Evolutionary conservation across 2,329 filamentous ascomycete genomes (phyloP), one percentile per base, ranked within the genome.

Genomic region (Graphium sp.): DNA sequence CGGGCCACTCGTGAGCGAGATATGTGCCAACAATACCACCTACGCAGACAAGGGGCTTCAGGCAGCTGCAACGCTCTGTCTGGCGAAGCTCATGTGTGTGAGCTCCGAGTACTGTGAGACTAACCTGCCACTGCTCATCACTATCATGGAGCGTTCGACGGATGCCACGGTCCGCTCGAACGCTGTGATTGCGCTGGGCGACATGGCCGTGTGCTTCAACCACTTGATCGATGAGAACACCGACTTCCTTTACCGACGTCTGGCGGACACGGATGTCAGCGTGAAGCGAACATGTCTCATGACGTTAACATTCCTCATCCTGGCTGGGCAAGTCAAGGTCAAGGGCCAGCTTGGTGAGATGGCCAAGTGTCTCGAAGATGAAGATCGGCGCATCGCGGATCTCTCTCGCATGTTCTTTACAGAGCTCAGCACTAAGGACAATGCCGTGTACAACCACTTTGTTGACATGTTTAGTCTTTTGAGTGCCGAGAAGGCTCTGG

Each of bases 151-250:
- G 55, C 76, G 84, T 18, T 94, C 84, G 2, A 71, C 82, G 18
- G 83, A 94, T 43, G 79, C 91, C 2, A 92, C 85, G 12, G 87
- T 92, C 22, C 76, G 89, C 29, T 92, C 82, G 42, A 98, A 98
- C 46, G 82, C 91, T 7, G 91, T 98, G 12, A 92, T 98, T 41
- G 87, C 89, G 1, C 71, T 98, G 1, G 89, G 89, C 22, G 89
- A 98, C 47, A 98, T 98, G 89, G 91, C 91, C 0, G 89, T 98
- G 14, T 94, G 85, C 65, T 98, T 98, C 66, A 98, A 98, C 47
- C 89, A 98, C 46, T 69, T 98, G 28, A 94, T 98, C 41, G 91
- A 98, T 46, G 91, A 98, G 55, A 95, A 98, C 52, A 98, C 89
- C 0, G 89, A 98, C 48, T 98, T 95, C 59, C 55, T 98, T 23